A percentile compares a stretch with the other conserved stretches of the same genome.
Evolutionary conservation across 1,284 basidiomycete species (phyloP).

Genomic region (Limonomyces culmigenus): DNA sequence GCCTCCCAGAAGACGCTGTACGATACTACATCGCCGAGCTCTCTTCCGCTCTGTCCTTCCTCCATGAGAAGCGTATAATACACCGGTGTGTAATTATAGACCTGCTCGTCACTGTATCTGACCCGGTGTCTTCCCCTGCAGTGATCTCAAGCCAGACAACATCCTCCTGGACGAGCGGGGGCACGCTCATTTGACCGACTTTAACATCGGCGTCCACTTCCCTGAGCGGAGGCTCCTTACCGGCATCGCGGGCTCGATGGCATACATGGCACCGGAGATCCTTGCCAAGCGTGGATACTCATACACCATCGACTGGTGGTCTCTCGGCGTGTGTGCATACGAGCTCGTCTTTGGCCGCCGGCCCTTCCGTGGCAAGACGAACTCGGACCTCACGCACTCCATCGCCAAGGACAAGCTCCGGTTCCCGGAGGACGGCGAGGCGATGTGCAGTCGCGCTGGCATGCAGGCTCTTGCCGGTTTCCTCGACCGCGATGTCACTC

Average conservation of each 20-base stretch:
- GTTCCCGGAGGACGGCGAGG: slow-evolving; percentile 65
- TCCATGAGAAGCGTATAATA: slow-evolving; percentile 84
- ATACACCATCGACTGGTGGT: slow-evolving; percentile 93
- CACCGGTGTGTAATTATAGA: too few relatives aligned
- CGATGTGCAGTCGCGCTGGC: slow-evolving; percentile 49
- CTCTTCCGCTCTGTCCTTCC: slow-evolving; percentile 70
- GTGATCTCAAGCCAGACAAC: slow-evolving; percentile 95
- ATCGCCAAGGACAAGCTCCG: slow-evolving; percentile 65
- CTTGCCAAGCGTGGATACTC: slow-evolving; percentile 74
- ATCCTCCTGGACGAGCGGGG: slow-evolving; percentile 91
- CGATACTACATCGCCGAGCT: slow-evolving; percentile 87
- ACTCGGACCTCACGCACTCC: slow-evolving; percentile 76
- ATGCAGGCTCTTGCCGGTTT: slow-evolving; percentile 47
- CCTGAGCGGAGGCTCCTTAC: slow-evolving; percentile 70
- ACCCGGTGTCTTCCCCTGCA: too few relatives aligned
- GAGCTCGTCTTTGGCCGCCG: slow-evolving; percentile 85
- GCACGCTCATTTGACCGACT: slow-evolving; percentile 94
- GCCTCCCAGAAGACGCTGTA: slow-evolving; percentile 68
- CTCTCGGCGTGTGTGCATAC: slow-evolving; percentile 82
- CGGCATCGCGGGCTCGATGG: slow-evolving; percentile 98
- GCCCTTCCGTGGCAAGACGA: slow-evolving; percentile 85
- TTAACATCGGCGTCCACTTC: slow-evolving; percentile 97
- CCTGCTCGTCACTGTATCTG: slow-evolving; percentile 20
- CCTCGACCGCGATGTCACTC: slow-evolving; percentile 70
- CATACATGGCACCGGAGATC: slow-evolving; percentile 98